phyloP scores from a whole-genome alignment of 306 rosid species.

The Luffa aegyptiaca region DNA sequence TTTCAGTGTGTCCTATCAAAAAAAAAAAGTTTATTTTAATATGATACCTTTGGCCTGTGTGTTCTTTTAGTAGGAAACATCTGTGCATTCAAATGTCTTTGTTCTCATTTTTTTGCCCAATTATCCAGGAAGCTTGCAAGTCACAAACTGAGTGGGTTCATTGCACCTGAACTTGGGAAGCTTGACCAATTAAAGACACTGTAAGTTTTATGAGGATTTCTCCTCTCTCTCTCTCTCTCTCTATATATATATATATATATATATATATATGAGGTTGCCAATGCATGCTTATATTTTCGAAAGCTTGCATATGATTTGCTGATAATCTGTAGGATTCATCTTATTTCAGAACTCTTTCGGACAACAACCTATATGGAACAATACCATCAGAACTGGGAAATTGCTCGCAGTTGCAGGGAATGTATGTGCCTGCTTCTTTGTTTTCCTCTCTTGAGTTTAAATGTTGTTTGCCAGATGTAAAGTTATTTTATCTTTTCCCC shows the following conservation, averaged over 20 bases:
- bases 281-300: background rate
- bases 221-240: background rate
- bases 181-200: constrained; percentile 64
- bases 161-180: constrained; percentile 85
- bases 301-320: background rate
- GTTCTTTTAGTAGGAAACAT: background rate
- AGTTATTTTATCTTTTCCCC: background rate
- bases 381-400: constrained; percentile 94
- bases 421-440: constrained; percentile 40
- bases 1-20: no score
- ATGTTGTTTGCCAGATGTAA: background rate
- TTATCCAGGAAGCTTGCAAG: constrained; percentile 55
- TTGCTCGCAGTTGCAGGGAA: constrained; percentile 61
- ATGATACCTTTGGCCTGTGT: background rate
- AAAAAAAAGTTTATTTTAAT: background rate
- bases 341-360: constrained; percentile 54
- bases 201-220: constrained; percentile 37
- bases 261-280: background rate
- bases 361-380: constrained; percentile 74
- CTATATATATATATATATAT: background rate
- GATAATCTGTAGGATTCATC: constrained; percentile 20
- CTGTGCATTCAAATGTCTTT: constrained; percentile 13
- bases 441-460: background rate
- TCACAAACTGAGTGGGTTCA: constrained; percentile 67
- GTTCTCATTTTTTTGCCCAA: constrained; percentile 22